phyloP scores from a whole-genome alignment of 2,329 filamentous ascomycete species.

The Exophiala xenobiotica region DNA sequence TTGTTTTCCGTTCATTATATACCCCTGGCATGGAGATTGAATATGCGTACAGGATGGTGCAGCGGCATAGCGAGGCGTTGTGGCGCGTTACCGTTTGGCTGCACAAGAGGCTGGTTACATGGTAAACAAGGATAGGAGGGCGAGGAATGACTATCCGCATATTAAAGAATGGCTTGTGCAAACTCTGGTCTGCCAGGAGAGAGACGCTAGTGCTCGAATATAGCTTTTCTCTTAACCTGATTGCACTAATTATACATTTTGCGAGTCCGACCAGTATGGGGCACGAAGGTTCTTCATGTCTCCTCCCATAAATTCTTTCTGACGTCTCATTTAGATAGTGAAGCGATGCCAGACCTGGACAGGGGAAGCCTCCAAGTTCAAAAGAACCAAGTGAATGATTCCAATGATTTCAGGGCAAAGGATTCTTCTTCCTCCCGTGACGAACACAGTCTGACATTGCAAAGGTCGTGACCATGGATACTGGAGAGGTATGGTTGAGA shows the following conservation, averaged over 20 bases:
- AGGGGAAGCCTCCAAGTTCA: conserved; percentile 6
- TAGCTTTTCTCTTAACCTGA: conserved; percentile 11
- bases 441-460: conserved; percentile 46
- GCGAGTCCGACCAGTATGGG: no score
- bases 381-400: conserved; percentile 18
- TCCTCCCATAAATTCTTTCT: conserved; percentile 21
- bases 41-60: conserved; percentile 13
- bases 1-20: conserved; percentile 23
- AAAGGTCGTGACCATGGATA: conserved; percentile 44
- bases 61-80: conserved; percentile 28
- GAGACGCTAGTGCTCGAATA: background rate
- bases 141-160: background rate
- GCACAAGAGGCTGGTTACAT: background rate
- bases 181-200: conserved; percentile 11
- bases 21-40: conserved; percentile 17
- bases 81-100: background rate
- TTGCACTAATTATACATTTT: conserved; percentile 19
- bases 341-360: conserved; percentile 27
- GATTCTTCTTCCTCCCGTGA: conserved; percentile 43
- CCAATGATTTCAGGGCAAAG: background rate
- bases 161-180: no score
- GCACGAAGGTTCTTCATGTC: no score
- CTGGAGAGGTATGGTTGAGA: no score
- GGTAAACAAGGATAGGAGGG: background rate
- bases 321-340: conserved; percentile 2